These are phyloP conservation scores for Solanum etuberosum DNA, from an alignment of 257 asterid genomes.

Conservation along the genomic window DNA sequence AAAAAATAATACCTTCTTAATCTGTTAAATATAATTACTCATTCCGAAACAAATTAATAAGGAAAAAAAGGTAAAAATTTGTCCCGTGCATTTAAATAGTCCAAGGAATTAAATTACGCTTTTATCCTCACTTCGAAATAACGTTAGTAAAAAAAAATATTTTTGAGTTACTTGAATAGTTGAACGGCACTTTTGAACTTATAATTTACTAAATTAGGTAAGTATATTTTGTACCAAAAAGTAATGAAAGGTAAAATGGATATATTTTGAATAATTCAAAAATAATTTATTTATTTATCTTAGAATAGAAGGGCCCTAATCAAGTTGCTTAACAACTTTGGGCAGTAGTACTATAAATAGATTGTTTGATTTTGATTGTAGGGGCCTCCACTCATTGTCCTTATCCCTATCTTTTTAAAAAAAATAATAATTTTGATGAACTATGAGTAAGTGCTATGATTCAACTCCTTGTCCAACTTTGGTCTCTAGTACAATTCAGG, in stretches of 20 bases:
- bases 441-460: neutral
- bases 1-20: neutral
- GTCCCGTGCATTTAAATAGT: neutral
- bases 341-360: neutral
- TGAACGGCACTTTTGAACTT: neutral
- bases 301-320: neutral
- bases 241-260: neutral
- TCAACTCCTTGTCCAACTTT: neutral
- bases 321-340: neutral
- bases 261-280: neutral
- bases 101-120: neutral
- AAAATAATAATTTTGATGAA: neutral
- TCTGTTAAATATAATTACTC: neutral
- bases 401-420: neutral
- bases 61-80: too few relatives aligned
- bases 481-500: neutral
- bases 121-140: neutral
- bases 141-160: neutral
- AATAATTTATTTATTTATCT: neutral
- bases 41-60: neutral
- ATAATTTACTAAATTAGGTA: neutral
- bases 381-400: neutral
- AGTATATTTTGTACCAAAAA: neutral
- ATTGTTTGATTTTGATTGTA: neutral
- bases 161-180: neutral